Evolutionary conservation across 2,329 filamentous ascomycete genomes (phyloP), one percentile per base, ranked within the genome.

Genomic region (Dactylellina leptospora): DNA sequence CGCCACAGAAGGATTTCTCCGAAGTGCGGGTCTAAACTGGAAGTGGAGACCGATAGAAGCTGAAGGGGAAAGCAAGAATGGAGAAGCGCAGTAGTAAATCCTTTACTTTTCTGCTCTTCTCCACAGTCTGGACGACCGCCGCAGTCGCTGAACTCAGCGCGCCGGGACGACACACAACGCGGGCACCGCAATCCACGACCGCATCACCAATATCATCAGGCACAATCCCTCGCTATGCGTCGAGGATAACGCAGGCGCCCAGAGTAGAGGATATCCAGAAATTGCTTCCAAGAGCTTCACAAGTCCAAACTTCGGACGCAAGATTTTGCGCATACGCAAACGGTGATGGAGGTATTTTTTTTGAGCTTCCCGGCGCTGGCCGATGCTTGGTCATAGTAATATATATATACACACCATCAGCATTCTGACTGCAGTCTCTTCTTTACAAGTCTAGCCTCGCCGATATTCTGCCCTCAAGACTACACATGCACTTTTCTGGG

Each of bases 261-360:
- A 33, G 33, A 27, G 30, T 48, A 1, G 56, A 47, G 13, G 18
- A 47, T 56, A n/a, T 36, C 4, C 55, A 62, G 40, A 16, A 51
- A 22, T n/a, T 71, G 18, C 51, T 71, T 25, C 48, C 6, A 22
- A 47, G 64, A 42, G n/a, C n/a, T n/a, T 11, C 36, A 9, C 27
- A 42, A 23, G 48, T 38, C 16, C 18, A 36, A 8, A 71, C 50
- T 9, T 4, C 5, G 2, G 64, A 62, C 18, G 6, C 20, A 8
- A 55, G 64, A 22, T 62, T 71, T 45, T 71, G 64, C 50, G 64
- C 64, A 4, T 71, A 27, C 27, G 56, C 30, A 5, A 62, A 71
- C 28, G 64, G 64, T 16, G 50, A 71, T 38, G 58, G 58, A 48
- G 58, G 64, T 71, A 71, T 44, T 45, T 40, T 36, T 16, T 28